Evolutionary conservation across 495 filamentous ascomycete species (phyloP).

Genomic region (Penicillium turbatum): DNA sequence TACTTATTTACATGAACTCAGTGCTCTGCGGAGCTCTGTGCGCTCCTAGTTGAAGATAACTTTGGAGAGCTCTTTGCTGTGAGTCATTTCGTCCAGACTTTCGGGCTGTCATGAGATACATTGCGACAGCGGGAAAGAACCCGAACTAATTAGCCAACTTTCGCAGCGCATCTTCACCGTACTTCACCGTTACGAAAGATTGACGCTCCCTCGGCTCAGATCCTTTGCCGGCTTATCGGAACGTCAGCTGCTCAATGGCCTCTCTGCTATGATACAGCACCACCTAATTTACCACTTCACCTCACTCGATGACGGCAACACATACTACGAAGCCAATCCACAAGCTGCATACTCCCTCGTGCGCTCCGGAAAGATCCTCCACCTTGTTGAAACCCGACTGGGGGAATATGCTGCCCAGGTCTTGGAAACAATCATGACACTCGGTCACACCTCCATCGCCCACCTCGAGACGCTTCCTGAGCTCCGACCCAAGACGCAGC

Average conservation of each 20-base stretch:
- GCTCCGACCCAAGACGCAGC: conserved; percentile 16
- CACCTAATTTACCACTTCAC: conserved; percentile 75
- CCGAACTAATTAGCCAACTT: conserved; percentile 4
- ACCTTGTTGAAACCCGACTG: conserved; percentile 63
- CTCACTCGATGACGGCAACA: conserved; percentile 55
- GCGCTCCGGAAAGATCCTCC: conserved; percentile 76
- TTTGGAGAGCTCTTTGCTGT: conserved; percentile 89
- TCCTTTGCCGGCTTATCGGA: conserved; percentile 63
- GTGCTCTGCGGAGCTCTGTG: conserved; percentile 75
- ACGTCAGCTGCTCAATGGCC: conserved; percentile 67
- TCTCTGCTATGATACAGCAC: conserved; percentile 82
- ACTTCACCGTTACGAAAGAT: conserved; percentile 71
- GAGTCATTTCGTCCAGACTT: conserved; percentile 35
- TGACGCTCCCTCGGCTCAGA: conserved; percentile 60
- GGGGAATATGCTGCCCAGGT: conserved; percentile 66
- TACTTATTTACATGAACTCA: conserved; percentile 33
- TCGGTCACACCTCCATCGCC: conserved; percentile 70
- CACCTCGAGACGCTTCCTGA: conserved; percentile 56
- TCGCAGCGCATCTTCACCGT: conserved; percentile 70
- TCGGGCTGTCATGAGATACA: neutral
- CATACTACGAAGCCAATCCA: conserved; percentile 76
- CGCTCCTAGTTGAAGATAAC: conserved; percentile 80
- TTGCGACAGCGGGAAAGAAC: neutral
- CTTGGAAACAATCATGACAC: conserved; percentile 66
- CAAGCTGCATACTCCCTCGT: conserved; percentile 72